These are phyloP conservation scores for Achlya hypogyna DNA, from an alignment of 352 stramenopile species.

Conservation along the genomic window DNA sequence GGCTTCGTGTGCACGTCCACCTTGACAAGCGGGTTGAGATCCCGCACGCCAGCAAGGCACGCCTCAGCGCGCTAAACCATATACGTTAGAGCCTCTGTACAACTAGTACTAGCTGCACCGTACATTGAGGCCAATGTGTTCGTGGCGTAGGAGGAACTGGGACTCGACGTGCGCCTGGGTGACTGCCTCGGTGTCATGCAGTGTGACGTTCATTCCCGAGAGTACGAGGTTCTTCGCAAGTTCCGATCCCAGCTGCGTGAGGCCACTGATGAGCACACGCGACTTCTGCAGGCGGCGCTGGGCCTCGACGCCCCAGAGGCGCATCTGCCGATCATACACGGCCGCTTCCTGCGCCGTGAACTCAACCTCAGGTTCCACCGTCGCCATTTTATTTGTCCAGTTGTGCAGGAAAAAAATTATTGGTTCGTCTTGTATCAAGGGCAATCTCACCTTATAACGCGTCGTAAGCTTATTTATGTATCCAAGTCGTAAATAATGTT, in stretches of 20 bases:
- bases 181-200: constrained; percentile 79
- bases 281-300: constrained; percentile 88
- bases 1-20: constrained; percentile 71
- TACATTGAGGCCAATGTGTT: constrained; percentile 72
- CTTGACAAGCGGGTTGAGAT: constrained; percentile 91
- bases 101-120: constrained; percentile 13
- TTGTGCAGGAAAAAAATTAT: too few relatives aligned
- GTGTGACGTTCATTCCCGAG: constrained; percentile 88
- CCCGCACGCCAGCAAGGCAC: constrained; percentile 77
- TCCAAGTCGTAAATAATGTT: background rate
- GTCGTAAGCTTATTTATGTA: background rate
- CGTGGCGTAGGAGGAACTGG: constrained; percentile 79
- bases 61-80: constrained; percentile 51
- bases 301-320: constrained; percentile 96
- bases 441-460: background rate
- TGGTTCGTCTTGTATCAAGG: background rate
- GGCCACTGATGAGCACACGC: constrained; percentile 81
- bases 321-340: constrained; percentile 98
- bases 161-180: constrained; percentile 36
- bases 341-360: constrained; percentile 83
- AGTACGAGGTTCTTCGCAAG: constrained; percentile 97
- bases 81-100: background rate
- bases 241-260: constrained; percentile 82
- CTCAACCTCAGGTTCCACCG: constrained; percentile 26
- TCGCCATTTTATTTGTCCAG: background rate